phyloP scores from a whole-genome alignment of 768 basidiomycete species.

The Tulasnella sp. region DNA sequence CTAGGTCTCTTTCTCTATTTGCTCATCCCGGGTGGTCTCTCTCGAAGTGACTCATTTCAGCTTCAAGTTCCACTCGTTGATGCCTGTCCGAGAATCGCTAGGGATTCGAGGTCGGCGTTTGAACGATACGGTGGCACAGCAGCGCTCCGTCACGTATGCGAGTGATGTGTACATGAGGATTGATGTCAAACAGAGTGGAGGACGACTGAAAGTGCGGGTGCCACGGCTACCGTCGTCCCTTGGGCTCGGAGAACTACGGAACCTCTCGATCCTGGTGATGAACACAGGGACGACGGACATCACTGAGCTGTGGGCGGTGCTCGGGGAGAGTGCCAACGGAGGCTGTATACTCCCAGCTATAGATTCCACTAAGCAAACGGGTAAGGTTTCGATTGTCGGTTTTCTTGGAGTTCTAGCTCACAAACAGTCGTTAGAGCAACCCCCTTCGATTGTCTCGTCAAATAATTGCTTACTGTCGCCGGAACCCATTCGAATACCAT shows the following conservation, averaged over 20 bases:
- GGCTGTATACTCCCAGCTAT: conserved; percentile 63
- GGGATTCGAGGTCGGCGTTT: conserved; percentile 73
- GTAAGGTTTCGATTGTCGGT: not conserved
- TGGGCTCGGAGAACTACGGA: conserved; percentile 68
- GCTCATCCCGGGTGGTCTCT: conserved; percentile 41
- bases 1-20: conserved; percentile 24
- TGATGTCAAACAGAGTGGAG: conserved; percentile 65
- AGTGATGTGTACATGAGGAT: conserved; percentile 64
- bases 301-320: conserved; percentile 70
- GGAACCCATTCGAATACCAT: conserved; percentile 53
- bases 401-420: not conserved
- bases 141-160: conserved; percentile 70
- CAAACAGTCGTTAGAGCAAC: not conserved
- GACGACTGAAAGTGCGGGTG: conserved; percentile 55
- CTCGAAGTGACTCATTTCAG: conserved; percentile 61
- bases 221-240: conserved; percentile 51
- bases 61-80: conserved; percentile 73
- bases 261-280: conserved; percentile 59
- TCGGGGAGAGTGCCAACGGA: conserved; percentile 49
- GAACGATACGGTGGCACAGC: conserved; percentile 71
- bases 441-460: conserved; percentile 51
- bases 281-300: conserved; percentile 68
- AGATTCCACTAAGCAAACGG: conserved; percentile 11
- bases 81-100: conserved; percentile 69
- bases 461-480: conserved; percentile 57